Evolutionary conservation across 2,329 filamentous ascomycete species (phyloP), one percentile per base, ranked within the genome.

Genomic region (Coniochaeta prunicola): DNA sequence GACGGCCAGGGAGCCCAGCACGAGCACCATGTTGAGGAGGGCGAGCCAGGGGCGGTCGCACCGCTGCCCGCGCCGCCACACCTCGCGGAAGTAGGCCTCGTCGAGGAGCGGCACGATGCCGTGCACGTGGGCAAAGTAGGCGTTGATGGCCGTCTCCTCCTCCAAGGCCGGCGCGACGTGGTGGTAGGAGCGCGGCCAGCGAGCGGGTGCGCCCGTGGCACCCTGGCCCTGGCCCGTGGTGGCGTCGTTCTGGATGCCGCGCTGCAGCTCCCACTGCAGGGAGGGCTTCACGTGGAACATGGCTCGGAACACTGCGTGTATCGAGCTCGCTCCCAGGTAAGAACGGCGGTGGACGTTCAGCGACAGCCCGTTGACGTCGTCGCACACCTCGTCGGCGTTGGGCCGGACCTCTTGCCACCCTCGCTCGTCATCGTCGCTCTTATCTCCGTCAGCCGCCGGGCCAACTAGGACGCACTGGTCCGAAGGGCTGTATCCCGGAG

Each of bases 281-380:
- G 6, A 33, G 21, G 36, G 34, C 56, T 24, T n/a, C 34, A 48
- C 36, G 17, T 57, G 40, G 31, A 57, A 21, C 34, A 57, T 24
- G 4, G 33, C 56, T 48, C 34, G 34, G 10, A 57, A 17, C 13
- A 48, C 56, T 19, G 56, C 56, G 4, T 24, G 12, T 3, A 57
- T 31, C 21, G 56, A 57, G 13, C 13, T 24, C 6, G 26, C 31
- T 13, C 56, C 56, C 34, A 57, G 56, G 56, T 28, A 57, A 26
- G 56, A 57, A 15, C 36, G 56, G 8, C 28, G 34, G 30, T 57
- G 34, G 9, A 31, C 56, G 4, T 17, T 24, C 13, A 57, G 56
- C 19, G 56, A 57, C 8, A 57, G 40, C 4, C 17, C 56, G 28
- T 57, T 57, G 10, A 57, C 56, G n/a, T 57, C 56, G n/a, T 57